Base-by-base conservation (phyloP, 495 filamentous ascomycete species). In the Aspergillus olivimuriae region DNA sequence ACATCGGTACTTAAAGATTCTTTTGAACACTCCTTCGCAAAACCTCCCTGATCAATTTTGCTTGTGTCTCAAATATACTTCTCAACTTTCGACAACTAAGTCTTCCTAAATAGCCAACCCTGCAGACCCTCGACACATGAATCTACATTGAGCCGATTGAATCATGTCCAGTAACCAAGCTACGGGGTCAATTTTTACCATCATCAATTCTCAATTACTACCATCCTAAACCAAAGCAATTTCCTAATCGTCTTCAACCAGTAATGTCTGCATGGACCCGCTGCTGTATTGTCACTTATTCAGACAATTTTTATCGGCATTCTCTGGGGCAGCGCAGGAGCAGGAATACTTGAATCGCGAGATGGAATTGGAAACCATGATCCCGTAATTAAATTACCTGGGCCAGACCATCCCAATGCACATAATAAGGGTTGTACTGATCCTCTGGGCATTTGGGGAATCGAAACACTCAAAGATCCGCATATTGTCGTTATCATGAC, bases 391-490 rank as follows among this genome's bases (percentile, higher is more conserved):
- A n/a, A 86, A 87, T 0, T 91, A 90, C 53, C 59, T 91, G 0
- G 87, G 87, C 0, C 52, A 92, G 28, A 75, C 90, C 10, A 60
- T 89, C 33, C 63, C 91, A 8, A 84, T 92, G 2, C 89, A 81
- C 55, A 79, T n/a, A 88, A 63, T 83, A 78, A 71, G 41, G 39
- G 18, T 22, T 20, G 17, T 11, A 11, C 11, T 15, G 4, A 11
- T 28, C 24, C 24, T 36, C 15, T 36, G 34, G 10, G 34, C 16
- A n/a, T 10, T 10, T 16, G 4, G 34, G 33, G 5, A 40, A 40
- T 17, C 8, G 15, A 19, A 14, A 41, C 28, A 14, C 21, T 15
- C n/a, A n/a, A n/a, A n/a, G n/a, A n/a, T n/a, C n/a, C n/a, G n/a
- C n/a, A n/a, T n/a, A n/a, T n/a, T n/a, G n/a, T n/a, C n/a, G n/a